Evolutionary conservation across 2,329 filamentous ascomycete genomes (phyloP).

Genomic region (Ceratocystis huliohia): DNA sequence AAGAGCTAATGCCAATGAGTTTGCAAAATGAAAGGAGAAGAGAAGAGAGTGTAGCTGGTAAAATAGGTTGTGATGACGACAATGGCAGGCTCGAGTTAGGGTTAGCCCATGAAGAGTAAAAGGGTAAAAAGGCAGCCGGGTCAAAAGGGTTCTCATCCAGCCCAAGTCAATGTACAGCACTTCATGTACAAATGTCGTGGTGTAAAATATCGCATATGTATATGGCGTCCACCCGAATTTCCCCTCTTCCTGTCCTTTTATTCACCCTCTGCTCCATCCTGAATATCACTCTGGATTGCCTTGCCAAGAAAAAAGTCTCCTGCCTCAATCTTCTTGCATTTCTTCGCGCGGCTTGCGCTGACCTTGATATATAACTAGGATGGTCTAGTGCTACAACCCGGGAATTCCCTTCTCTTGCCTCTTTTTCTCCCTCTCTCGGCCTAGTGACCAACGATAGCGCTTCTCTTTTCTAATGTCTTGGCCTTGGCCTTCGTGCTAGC

Average conservation of each 20-base stretch:
- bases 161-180: background rate
- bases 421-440: background rate
- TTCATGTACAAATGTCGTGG: background rate
- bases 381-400: background rate
- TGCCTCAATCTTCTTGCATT: background rate
- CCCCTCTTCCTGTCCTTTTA: background rate
- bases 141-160: background rate
- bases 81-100: background rate
- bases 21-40: background rate
- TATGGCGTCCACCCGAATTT: background rate
- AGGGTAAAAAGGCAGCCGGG: too few species aligned
- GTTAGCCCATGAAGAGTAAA: background rate
- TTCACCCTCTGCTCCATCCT: too few species aligned
- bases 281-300: background rate
- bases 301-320: background rate
- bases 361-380: background rate
- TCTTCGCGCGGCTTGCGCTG: background rate
- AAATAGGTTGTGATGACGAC: conserved; percentile 2
- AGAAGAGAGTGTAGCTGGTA: background rate
- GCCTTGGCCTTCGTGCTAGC: background rate
- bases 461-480: background rate
- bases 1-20: background rate
- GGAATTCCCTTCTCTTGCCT: conserved; percentile 6
- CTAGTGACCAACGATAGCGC: background rate
- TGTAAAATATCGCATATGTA: background rate